Percentiles rank a stretch among this genome's conserved stretches.
Evolutionary conservation across 257 asterid species (phyloP).

Genomic region (Fraxinus excelsior): DNA sequence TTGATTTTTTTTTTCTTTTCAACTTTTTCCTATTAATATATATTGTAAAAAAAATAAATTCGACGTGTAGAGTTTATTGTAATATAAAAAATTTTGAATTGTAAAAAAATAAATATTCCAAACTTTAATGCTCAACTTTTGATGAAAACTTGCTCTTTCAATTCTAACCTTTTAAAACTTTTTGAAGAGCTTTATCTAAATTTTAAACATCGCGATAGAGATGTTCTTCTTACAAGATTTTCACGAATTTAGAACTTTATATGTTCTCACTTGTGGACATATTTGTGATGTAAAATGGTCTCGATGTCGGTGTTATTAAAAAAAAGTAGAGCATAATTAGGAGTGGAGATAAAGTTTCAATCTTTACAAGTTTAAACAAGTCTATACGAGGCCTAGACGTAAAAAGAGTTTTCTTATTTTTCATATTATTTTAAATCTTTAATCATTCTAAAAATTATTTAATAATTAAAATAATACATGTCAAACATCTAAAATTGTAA

Average conservation of each 20-base stretch:
- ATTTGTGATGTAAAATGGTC: not conserved
- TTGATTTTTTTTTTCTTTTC: not conserved
- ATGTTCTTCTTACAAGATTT: too few species aligned
- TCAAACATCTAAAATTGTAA: too few species aligned
- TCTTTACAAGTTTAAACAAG: too few species aligned
- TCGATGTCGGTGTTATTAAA: too few species aligned
- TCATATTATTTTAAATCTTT: too few species aligned
- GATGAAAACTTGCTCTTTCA: not conserved
- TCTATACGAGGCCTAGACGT: too few species aligned
- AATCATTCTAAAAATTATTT: too few species aligned
- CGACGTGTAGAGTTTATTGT: not conserved
- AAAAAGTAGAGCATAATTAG: too few species aligned
- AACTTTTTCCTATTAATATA: not conserved
- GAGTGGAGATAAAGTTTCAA: too few species aligned
- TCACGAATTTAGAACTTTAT: too few species aligned
- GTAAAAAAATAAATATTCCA: not conserved
- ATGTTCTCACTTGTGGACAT: not conserved
- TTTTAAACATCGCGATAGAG: not conserved
- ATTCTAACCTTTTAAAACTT: not conserved
- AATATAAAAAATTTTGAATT: not conserved
- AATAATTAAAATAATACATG: too few species aligned
- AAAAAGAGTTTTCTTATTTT: too few species aligned
- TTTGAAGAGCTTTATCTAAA: not conserved
- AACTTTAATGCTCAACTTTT: not conserved
- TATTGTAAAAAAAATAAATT: not conserved